phyloP scores from a whole-genome alignment of 768 basidiomycete species.

The Naganishia friedmannii region DNA sequence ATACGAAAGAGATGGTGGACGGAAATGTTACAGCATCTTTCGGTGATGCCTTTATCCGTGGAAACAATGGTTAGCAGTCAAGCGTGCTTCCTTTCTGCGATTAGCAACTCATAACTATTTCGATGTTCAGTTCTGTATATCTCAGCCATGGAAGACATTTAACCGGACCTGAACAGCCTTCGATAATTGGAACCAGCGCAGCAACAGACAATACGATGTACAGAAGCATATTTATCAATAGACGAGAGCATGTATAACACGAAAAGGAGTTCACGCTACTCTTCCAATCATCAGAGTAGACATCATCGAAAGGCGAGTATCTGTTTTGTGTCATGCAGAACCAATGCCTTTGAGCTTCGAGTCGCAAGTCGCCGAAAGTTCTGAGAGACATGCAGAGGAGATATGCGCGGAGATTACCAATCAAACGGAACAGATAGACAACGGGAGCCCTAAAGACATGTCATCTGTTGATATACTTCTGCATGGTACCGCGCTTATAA shows the following conservation, averaged over 20 bases:
- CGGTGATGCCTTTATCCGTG: constrained; percentile 83
- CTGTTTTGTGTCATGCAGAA: too few relatives aligned
- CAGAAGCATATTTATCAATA: neutral
- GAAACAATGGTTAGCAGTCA: constrained; percentile 48
- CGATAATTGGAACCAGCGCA: neutral
- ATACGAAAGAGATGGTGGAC: constrained; percentile 92
- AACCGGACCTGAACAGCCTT: neutral
- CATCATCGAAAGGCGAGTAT: neutral
- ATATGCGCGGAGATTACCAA: neutral
- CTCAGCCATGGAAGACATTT: constrained; percentile 48
- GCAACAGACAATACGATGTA: neutral
- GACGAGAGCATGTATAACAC: neutral
- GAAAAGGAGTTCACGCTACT: neutral
- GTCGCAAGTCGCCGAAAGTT: neutral
- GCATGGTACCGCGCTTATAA: neutral
- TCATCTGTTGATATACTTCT: neutral
- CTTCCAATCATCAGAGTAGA: neutral
- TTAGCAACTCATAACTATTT: neutral
- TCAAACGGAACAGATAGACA: neutral
- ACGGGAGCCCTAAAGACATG: neutral
- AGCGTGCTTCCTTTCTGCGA: neutral
- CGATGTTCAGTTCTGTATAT: constrained; percentile 45
- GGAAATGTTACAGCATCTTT: constrained; percentile 82
- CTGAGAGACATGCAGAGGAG: neutral
- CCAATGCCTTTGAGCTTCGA: neutral